These are phyloP conservation scores for Tolypocladium tropicale DNA, from an alignment of 2,329 filamentous ascomycete genomes.

Conservation along the genomic window DNA sequence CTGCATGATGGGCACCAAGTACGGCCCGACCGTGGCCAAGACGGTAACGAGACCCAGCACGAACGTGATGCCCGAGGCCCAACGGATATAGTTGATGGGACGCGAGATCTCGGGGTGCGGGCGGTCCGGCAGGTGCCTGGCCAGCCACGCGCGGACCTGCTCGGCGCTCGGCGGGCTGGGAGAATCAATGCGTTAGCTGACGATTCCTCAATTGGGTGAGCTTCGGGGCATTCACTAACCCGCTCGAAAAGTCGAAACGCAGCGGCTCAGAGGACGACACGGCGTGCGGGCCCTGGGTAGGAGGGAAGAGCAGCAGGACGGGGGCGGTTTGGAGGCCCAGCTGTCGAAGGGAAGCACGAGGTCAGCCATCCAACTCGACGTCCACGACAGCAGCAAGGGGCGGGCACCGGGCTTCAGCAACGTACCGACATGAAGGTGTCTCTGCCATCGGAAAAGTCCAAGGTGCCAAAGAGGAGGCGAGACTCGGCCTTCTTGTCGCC, in stretches of 20 bases:
- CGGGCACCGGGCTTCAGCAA: constrained; percentile 12
- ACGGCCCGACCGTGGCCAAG: constrained; percentile 62
- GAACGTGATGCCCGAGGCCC: constrained; percentile 57
- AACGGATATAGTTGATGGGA: constrained; percentile 78
- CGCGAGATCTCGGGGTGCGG: constrained; percentile 70
- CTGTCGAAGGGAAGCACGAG: constrained; percentile 33
- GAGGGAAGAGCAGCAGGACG: constrained; percentile 77
- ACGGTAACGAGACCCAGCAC: constrained; percentile 60
- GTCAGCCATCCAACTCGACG: not conserved
- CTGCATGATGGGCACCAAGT: constrained; percentile 70
- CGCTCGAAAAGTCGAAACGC: constrained; percentile 75
- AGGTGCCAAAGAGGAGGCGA: constrained; percentile 65
- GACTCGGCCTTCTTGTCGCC: constrained; percentile 68
- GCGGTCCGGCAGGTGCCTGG: constrained; percentile 65
- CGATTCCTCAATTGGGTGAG: not conserved
- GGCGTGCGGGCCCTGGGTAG: constrained; percentile 73
- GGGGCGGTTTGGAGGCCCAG: constrained; percentile 90
- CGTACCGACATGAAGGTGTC: constrained; percentile 77
- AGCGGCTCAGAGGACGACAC: constrained; percentile 56
- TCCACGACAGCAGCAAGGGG: not conserved
- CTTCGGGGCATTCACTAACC: constrained; percentile 39
- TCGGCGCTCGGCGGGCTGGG: constrained; percentile 64
- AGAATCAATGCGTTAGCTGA: constrained; percentile 1
- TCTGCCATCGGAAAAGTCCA: constrained; percentile 83
- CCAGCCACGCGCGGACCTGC: constrained; percentile 67